Percentiles rank a stretch among this genome's conserved stretches.
Evolutionary conservation across 495 filamentous ascomycete species (phyloP).

Genomic region (Podospora fimiseda): DNA sequence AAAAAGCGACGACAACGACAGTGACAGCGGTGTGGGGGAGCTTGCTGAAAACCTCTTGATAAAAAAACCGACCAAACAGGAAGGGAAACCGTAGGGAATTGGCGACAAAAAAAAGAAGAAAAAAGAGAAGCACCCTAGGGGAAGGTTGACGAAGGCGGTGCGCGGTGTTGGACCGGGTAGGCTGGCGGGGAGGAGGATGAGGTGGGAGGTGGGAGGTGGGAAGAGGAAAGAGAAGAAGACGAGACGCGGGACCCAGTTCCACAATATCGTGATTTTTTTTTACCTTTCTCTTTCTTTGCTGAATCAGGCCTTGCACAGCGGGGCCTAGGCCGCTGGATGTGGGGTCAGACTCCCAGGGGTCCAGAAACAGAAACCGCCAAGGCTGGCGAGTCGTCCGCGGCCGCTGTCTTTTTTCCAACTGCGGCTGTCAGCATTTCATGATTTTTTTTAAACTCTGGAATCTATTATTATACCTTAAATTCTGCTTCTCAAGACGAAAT

Average conservation of each 20-base stretch:
- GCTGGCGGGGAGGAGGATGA: conserved; percentile 11
- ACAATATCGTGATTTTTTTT: conserved; percentile 29
- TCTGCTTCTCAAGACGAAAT: no score
- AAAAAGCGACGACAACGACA: conserved; percentile 3
- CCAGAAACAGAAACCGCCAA: conserved; percentile 3
- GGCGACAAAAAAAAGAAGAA: no score
- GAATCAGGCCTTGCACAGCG: conserved; percentile 21
- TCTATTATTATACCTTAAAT: no score
- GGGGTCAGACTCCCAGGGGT: background rate
- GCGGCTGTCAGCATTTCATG: no score
- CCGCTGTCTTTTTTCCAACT: no score
- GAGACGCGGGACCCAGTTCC: conserved; percentile 15
- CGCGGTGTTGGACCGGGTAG: conserved; percentile 24
- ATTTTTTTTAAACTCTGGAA: no score
- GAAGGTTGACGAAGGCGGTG: conserved; percentile 34
- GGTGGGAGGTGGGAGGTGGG: conserved; percentile 6
- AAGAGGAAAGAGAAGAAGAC: conserved; percentile 10
- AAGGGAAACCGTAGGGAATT: conserved; percentile 14
- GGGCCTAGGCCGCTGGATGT: conserved; percentile 7
- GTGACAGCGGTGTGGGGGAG: conserved; percentile 5
- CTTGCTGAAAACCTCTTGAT: background rate
- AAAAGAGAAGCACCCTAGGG: conserved; percentile 33
- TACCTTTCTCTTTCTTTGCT: conserved; percentile 22
- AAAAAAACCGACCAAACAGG: conserved; percentile 23
- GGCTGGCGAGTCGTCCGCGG: background rate